Base-by-base conservation (phyloP, 345 rosid species). In the Schrenkiella parvula region DNA sequence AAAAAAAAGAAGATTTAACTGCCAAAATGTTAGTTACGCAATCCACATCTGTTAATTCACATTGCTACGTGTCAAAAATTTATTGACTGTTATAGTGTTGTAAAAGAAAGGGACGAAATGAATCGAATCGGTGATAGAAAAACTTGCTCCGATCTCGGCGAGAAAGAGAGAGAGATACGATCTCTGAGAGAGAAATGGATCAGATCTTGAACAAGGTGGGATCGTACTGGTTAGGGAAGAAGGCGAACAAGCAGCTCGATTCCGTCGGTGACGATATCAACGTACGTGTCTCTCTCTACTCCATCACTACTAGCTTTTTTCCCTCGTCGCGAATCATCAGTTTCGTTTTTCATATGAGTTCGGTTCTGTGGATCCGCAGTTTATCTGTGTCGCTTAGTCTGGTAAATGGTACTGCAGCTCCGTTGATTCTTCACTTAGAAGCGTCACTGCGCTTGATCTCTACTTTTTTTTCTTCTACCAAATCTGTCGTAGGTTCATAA, bases 201-300 rank as follows among this genome's bases (percentile, higher is more conserved):
- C 90, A 87, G 80, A 76, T 95, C 59, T 38, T 95, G 82, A 91
- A 84, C 93, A 95, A 89, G 80, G 89, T 91, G 19, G 97, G 97
- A 2, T 88, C 96, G 1, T 91, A 83, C 79, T 89, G 99, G 99
- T 17, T 91, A 11, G 84, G 93, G 48, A 66, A 81, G 76, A 85
- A 61, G 68, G 96, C 97, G 66, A 84, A 68, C 82, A 95, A 86
- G 86, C 91, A 88, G 87, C 53, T 95, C 75, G 79, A 79, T 79
- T 91, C 99, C 71, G 86, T 95, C 68, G 99, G 99, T 53, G 89
- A 91, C 47, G 97, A 95, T 47, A 72, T 95, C 73, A 89, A 66
- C 64, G 97, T 93, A 81, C 34, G 48, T 14, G 1, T 57, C 31
- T 47, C 66, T 47, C 35, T 50, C 48, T 26, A 52, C 43, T 28